phyloP scores from a whole-genome alignment of 2,329 filamentous ascomycete species.

The Aspergillus ochraceoroseus region DNA sequence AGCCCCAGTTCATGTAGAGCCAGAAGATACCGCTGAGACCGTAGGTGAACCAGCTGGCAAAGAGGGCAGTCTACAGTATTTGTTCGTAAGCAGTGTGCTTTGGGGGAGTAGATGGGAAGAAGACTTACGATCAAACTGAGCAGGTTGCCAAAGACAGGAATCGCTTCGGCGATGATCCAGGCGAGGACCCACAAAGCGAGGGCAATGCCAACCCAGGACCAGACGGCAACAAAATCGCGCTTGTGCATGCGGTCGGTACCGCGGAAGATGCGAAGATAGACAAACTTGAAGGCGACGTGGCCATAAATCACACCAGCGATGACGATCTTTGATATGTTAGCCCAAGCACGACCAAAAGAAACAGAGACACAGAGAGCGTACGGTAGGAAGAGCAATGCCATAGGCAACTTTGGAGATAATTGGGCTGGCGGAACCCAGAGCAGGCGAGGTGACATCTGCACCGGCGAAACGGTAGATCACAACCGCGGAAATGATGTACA shows the following conservation, averaged over 20 bases:
- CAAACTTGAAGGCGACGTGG: conserved; percentile 61
- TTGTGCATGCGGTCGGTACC: conserved; percentile 54
- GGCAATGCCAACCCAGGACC: conserved; percentile 57
- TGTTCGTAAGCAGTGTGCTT: background rate
- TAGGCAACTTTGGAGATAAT: conserved; percentile 61
- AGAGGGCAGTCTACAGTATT: conserved; percentile 48
- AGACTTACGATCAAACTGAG: conserved; percentile 54
- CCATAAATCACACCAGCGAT: conserved; percentile 68
- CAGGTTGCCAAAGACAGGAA: conserved; percentile 64
- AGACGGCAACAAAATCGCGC: conserved; percentile 49
- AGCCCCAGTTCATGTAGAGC: conserved; percentile 35
- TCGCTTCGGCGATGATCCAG: conserved; percentile 64
- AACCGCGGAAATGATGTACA: conserved; percentile 62
- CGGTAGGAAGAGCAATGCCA: conserved; percentile 62
- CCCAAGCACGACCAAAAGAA: too few species aligned
- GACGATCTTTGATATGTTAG: conserved; percentile 47
- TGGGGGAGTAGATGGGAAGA: background rate
- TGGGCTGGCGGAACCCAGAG: conserved; percentile 57
- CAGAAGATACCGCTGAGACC: conserved; percentile 38
- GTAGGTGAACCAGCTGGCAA: conserved; percentile 63
- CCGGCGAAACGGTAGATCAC: conserved; percentile 66
- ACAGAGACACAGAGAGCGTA: too few species aligned
- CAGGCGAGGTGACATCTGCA: conserved; percentile 57
- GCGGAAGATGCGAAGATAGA: conserved; percentile 60
- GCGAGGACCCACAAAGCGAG: conserved; percentile 55